A percentile compares a stretch with the other conserved stretches of the same genome.
Evolutionary conservation across 495 filamentous ascomycete genomes (phyloP).

Genomic region (Paragyromitra xinjiangensis): DNA sequence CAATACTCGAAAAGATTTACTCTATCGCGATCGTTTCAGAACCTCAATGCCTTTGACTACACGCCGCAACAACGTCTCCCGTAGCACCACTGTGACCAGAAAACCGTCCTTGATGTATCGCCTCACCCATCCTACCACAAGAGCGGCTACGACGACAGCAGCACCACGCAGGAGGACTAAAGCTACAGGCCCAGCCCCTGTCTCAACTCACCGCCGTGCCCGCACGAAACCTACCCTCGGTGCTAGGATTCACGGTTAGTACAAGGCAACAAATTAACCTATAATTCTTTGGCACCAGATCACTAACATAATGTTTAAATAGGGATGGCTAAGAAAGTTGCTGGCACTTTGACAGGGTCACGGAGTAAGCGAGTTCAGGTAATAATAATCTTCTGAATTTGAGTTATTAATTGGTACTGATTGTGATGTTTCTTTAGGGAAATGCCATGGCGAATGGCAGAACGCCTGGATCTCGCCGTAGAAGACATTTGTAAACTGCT

Average conservation of each 20-base stretch:
- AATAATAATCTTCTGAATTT: not conserved
- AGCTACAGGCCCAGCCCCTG: conserved; percentile 28
- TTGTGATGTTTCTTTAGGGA: conserved; percentile 1
- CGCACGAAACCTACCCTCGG: conserved; percentile 34
- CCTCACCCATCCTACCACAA: conserved; percentile 25
- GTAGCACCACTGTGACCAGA: conserved; percentile 7
- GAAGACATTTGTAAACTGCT: conserved; percentile 17
- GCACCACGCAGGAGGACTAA: conserved; percentile 28
- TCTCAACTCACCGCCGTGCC: conserved; percentile 36
- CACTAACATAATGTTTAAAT: not conserved
- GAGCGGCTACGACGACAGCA: conserved; percentile 6
- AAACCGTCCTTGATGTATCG: conserved; percentile 36
- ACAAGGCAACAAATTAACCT: not conserved
- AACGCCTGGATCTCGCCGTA: conserved; percentile 30
- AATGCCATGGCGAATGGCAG: conserved; percentile 30
- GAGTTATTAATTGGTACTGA: not conserved
- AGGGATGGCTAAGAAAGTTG: conserved; percentile 41
- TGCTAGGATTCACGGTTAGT: conserved; percentile 36
- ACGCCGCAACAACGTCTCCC: conserved; percentile 15
- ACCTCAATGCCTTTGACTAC: conserved; percentile 33
- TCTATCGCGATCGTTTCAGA: conserved; percentile 3
- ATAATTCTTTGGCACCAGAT: not conserved
- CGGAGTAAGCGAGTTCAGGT: conserved; percentile 32
- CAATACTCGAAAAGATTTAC: not conserved
- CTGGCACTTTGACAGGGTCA: conserved; percentile 31